phyloP scores from a whole-genome alignment of 2,329 filamentous ascomycete species.

The Aureobasidium musti region DNA sequence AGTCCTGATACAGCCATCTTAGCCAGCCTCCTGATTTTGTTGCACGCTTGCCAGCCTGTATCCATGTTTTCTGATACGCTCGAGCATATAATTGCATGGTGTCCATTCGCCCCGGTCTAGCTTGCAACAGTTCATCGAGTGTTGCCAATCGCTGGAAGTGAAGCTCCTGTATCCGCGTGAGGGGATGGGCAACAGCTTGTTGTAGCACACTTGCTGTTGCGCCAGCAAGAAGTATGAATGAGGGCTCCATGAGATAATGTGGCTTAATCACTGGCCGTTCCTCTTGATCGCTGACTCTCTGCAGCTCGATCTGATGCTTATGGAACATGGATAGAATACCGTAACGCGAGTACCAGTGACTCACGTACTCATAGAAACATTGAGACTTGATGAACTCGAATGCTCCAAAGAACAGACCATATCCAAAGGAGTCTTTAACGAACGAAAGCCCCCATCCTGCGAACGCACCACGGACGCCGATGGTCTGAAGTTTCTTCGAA shows the following conservation, averaged over 20 bases:
- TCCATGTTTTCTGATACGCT: constrained; percentile 69
- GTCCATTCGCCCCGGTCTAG: constrained; percentile 35
- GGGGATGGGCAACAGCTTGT: constrained; percentile 69
- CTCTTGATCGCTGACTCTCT: constrained; percentile 33
- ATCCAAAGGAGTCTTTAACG: constrained; percentile 68
- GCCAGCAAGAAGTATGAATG: constrained; percentile 69
- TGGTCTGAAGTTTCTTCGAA: constrained; percentile 66
- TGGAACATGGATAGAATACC: constrained; percentile 41
- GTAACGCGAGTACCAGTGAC: constrained; percentile 63
- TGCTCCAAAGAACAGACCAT: constrained; percentile 70
- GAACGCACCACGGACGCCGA: constrained; percentile 71
- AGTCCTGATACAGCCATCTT: constrained; percentile 69
- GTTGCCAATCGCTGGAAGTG: constrained; percentile 74
- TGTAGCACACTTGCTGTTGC: constrained; percentile 68
- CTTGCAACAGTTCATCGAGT: constrained; percentile 59
- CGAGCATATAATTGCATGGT: constrained; percentile 68
- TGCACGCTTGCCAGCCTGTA: constrained; percentile 61
- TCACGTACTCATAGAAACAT: constrained; percentile 69
- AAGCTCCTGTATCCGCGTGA: constrained; percentile 69
- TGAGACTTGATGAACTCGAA: constrained; percentile 79
- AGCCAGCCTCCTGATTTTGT: constrained; percentile 59
- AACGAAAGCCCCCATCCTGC: constrained; percentile 71
- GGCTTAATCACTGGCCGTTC: constrained; percentile 62
- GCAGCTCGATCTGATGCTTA: constrained; percentile 38
- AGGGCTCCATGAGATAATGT: constrained; percentile 73